Percentiles rank a stretch among this genome's conserved stretches.
phyloP scores from a whole-genome alignment of 805 yeast genomes.

The Hanseniaspora pseudoguilliermondii region DNA sequence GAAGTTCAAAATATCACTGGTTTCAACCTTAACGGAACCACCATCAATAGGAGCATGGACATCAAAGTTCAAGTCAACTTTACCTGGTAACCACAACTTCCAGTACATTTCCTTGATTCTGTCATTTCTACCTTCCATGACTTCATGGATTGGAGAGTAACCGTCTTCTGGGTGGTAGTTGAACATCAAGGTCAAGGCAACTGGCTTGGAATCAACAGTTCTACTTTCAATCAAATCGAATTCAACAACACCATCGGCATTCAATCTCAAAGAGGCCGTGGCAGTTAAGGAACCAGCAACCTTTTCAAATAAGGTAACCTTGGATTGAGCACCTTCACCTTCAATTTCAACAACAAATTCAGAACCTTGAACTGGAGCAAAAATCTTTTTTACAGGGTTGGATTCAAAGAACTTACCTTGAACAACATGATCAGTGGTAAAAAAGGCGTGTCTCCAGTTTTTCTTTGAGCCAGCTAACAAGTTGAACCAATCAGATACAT shows the following conservation, averaged over 20 bases:
- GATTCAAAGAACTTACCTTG: slow-evolving; percentile 70
- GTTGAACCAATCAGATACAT: slow-evolving; percentile 51
- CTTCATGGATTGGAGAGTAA: slow-evolving; percentile 88
- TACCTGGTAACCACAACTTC: slow-evolving; percentile 82
- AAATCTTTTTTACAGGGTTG: slow-evolving; percentile 69
- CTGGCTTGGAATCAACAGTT: slow-evolving; percentile 64
- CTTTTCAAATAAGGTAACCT: slow-evolving; percentile 53
- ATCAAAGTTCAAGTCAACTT: slow-evolving; percentile 52
- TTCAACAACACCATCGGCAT: slow-evolving; percentile 36
- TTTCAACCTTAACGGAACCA: slow-evolving; percentile 52
- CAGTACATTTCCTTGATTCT: slow-evolving; percentile 94
- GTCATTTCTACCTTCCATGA: slow-evolving; percentile 78
- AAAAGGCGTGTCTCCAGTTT: slow-evolving; percentile 86
- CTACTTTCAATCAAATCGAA: slow-evolving; percentile 76
- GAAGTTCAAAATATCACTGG: slow-evolving; percentile 73
- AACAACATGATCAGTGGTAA: slow-evolving; percentile 64
- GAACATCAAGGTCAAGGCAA: slow-evolving; percentile 65
- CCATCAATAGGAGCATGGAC: slow-evolving; percentile 63
- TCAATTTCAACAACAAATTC: slow-evolving; percentile 51
- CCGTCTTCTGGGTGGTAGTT: slow-evolving; percentile 74
- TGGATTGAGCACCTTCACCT: slow-evolving; percentile 41
- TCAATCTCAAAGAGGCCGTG: slow-evolving; percentile 49
- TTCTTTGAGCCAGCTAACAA: slow-evolving; percentile 65
- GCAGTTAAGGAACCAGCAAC: slow-evolving; percentile 58
- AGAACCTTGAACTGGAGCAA: slow-evolving; percentile 49